Evolutionary conservation across 345 rosid genomes (phyloP).

Genomic region (Aquilaria malaccensis): DNA sequence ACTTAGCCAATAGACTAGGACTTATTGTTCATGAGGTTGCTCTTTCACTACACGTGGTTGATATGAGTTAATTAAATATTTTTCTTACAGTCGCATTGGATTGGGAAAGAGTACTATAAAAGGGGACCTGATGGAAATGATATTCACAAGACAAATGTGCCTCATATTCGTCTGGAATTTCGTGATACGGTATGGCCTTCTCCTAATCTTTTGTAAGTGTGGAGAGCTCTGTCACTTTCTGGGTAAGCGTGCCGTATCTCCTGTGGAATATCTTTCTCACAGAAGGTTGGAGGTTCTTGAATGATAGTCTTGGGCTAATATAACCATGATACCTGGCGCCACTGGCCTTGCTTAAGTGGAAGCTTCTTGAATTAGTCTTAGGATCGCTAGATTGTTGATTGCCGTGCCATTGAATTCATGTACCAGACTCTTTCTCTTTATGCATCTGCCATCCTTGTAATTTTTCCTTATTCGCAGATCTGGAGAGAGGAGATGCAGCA

Average conservation of each 20-base stretch:
- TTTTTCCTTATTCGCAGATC: conserved; percentile 35
- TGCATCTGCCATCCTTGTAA: neutral
- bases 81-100: conserved; percentile 85
- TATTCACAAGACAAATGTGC: conserved; percentile 87
- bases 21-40: too few relatives aligned
- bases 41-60: neutral
- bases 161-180: conserved; percentile 93
- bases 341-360: too few relatives aligned
- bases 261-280: too few relatives aligned
- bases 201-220: neutral
- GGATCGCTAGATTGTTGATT: too few relatives aligned
- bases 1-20: too few relatives aligned
- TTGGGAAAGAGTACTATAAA: conserved; percentile 82
- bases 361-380: neutral
- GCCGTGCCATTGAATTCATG: too few relatives aligned
- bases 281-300: too few relatives aligned
- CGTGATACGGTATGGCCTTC: conserved; percentile 60
- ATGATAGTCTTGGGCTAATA: too few relatives aligned
- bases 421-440: neutral
- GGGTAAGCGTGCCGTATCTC: too few relatives aligned
- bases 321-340: too few relatives aligned
- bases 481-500: conserved; percentile 95
- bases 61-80: conserved; percentile 1
- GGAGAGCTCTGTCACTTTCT: neutral
- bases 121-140: conserved; percentile 97